These are phyloP conservation scores for Candida maltosa DNA, from an alignment of 805 yeast genomes.

Conservation along the genomic window DNA sequence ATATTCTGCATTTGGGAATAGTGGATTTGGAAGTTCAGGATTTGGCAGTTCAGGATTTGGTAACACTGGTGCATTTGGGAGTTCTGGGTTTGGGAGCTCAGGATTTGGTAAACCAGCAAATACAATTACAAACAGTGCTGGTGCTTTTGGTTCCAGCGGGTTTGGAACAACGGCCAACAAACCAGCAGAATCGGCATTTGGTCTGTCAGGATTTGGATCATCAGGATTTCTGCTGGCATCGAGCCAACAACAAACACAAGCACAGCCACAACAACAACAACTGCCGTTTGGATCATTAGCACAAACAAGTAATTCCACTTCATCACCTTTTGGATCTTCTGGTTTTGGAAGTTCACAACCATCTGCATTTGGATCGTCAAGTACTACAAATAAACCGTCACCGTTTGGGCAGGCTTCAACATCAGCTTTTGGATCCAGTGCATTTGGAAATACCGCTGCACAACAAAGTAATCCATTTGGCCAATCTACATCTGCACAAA, in stretches of 20 bases:
- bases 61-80: conserved; percentile 10
- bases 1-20: conserved; percentile 12
- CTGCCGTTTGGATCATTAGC: background rate
- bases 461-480: no score
- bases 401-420: conserved; percentile 1
- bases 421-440: conserved; percentile 8
- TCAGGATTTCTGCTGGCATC: no score
- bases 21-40: conserved; percentile 12
- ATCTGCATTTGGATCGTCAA: conserved; percentile 1
- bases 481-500: conserved; percentile 2
- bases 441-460: conserved; percentile 5
- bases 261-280: background rate
- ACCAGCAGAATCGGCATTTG: conserved; percentile 6
- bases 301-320: background rate
- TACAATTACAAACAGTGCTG: no score
- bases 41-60: conserved; percentile 12
- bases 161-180: conserved; percentile 8
- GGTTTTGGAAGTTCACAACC: conserved; percentile 9
- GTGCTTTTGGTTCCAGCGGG: conserved; percentile 13
- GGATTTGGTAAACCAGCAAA: conserved; percentile 11
- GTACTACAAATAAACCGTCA: background rate
- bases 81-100: conserved; percentile 9
- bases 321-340: conserved; percentile 7
- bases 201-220: conserved; percentile 3
- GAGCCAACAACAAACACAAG: background rate